These are phyloP conservation scores for Fraxinus albicans DNA, from an alignment of 305 asterid species.

Conservation along the genomic window DNA sequence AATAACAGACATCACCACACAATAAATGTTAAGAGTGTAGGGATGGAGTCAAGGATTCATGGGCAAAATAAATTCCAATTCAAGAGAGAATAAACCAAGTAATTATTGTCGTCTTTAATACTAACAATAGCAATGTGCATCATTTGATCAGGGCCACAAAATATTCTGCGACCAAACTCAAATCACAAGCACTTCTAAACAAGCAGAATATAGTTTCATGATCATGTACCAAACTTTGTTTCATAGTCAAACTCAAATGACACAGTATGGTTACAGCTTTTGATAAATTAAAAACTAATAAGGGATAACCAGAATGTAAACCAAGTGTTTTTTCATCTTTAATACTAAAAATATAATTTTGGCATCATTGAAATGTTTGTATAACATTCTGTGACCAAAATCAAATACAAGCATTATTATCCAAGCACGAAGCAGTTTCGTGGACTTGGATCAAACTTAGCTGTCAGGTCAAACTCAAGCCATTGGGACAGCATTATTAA, in stretches of 20 bases:
- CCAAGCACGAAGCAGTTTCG: background rate
- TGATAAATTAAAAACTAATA: constrained; percentile 8
- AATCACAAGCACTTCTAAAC: background rate
- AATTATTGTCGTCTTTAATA: background rate
- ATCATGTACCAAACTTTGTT: background rate
- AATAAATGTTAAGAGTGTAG: background rate
- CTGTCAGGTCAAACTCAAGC: background rate
- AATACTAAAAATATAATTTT: background rate
- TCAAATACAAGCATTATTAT: background rate
- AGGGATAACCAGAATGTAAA: background rate
- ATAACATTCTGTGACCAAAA: background rate
- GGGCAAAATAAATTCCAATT: background rate
- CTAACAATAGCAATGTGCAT: background rate
- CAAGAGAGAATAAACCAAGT: background rate
- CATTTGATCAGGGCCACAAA: background rate
- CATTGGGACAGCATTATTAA: background rate
- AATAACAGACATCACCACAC: background rate
- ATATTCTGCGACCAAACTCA: background rate
- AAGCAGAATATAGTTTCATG: background rate
- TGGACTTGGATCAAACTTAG: background rate
- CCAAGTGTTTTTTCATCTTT: background rate
- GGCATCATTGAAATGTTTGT: background rate
- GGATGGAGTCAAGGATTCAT: background rate
- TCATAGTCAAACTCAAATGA: constrained; percentile 1
- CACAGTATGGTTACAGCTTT: constrained; percentile 1